Conservation (phyloP, 2,329 filamentous ascomycete genomes). For the Fusarium transvaalense region DNA sequence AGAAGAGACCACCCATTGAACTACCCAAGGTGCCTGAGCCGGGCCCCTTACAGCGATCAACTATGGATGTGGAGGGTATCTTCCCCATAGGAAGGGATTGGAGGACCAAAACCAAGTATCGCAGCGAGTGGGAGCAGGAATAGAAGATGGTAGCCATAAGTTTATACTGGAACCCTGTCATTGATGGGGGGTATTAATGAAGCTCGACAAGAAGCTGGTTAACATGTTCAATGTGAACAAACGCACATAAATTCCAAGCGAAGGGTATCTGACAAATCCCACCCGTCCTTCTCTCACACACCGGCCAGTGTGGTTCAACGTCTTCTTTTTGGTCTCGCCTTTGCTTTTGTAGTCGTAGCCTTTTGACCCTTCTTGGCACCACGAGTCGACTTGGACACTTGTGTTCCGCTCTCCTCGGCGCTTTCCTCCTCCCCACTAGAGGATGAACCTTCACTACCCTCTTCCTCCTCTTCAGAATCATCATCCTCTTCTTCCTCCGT, state of each 20-base stretch:
- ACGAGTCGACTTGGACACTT: constrained; percentile 55
- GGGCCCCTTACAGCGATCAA: constrained; percentile 47
- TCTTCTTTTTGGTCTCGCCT: constrained; percentile 52
- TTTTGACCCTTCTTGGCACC: constrained; percentile 53
- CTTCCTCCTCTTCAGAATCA: constrained; percentile 53
- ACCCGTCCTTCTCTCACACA: not conserved
- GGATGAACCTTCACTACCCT: constrained; percentile 52
- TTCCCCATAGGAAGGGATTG: constrained; percentile 56
- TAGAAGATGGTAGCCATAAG: not conserved
- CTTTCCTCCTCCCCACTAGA: constrained; percentile 53
- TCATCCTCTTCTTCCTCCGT: constrained; percentile 54
- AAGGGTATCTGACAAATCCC: constrained; percentile 28
- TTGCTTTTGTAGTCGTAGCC: constrained; percentile 36
- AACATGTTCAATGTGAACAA: not conserved
- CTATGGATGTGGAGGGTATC: constrained; percentile 53
- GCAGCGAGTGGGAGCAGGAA: constrained; percentile 59
- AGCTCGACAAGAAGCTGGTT: not conserved
- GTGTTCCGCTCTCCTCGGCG: constrained; percentile 55
- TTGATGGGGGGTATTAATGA: not conserved
- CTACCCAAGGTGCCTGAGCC: constrained; percentile 50
- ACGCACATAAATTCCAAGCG: constrained; percentile 11
- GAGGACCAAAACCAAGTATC: constrained; percentile 54
- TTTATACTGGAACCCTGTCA: not conserved
- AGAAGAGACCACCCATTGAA: constrained; percentile 54
- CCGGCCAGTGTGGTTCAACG: constrained; percentile 36